Percentiles rank a stretch among this genome's conserved stretches.
These are phyloP conservation scores for Xylaria digitata DNA, from an alignment of 2,329 filamentous ascomycete species.

Conservation along the genomic window DNA sequence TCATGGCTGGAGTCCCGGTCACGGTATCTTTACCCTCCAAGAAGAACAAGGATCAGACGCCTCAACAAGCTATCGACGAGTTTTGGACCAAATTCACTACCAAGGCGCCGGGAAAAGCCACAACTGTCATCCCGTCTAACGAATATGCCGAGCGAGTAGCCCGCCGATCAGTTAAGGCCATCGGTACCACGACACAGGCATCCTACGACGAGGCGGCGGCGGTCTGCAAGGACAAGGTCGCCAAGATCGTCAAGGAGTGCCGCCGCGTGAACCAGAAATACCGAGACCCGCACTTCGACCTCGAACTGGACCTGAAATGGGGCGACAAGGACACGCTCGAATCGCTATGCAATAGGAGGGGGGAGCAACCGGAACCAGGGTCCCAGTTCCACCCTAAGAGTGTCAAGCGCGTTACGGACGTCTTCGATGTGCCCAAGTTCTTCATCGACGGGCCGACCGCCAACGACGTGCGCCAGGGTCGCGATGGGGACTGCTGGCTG, in stretches of 20 bases:
- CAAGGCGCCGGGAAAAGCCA: constrained; percentile 77
- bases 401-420: constrained; percentile 78
- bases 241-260: constrained; percentile 73
- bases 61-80: constrained; percentile 75
- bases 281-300: constrained; percentile 85
- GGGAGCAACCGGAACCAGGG: constrained; percentile 23
- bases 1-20: constrained; percentile 43
- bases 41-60: constrained; percentile 61
- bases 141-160: constrained; percentile 71
- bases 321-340: constrained; percentile 63
- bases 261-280: constrained; percentile 86
- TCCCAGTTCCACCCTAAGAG: constrained; percentile 56
- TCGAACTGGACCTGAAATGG: constrained; percentile 79
- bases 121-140: constrained; percentile 76
- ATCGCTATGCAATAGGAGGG: constrained; percentile 54
- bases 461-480: constrained; percentile 82
- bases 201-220: constrained; percentile 79
- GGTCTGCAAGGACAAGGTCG: constrained; percentile 74
- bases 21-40: constrained; percentile 39
- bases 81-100: constrained; percentile 80
- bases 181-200: constrained; percentile 65
- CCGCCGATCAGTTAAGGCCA: constrained; percentile 64
- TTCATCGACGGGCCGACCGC: constrained; percentile 81
- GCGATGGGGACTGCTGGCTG: constrained; percentile 86
- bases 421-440: constrained; percentile 81